phyloP scores from a whole-genome alignment of 257 asterid genomes.

The Euphrasia confusa region DNA sequence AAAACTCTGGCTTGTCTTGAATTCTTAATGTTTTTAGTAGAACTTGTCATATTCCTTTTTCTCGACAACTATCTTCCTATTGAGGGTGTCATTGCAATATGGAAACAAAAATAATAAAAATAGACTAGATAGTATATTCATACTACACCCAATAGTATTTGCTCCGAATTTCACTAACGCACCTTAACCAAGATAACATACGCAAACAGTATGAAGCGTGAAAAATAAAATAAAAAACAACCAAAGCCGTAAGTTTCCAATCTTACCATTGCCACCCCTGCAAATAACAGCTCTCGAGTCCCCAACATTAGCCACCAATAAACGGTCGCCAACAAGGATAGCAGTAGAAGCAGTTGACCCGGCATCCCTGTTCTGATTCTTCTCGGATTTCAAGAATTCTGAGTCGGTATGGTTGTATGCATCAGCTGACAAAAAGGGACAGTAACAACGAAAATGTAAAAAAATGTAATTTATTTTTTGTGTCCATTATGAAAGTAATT shows the following conservation, averaged over 20 bases:
- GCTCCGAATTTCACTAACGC: too few species aligned
- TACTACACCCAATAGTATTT: too few species aligned
- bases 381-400: not conserved
- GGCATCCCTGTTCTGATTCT: not conserved
- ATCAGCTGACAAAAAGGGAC: not conserved
- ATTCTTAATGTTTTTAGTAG: too few species aligned
- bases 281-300: not conserved
- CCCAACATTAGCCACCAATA: not conserved
- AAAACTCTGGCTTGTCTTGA: too few species aligned
- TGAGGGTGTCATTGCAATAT: not conserved
- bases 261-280: not conserved
- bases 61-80: not conserved
- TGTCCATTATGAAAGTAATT: not conserved
- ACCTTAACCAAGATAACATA: too few species aligned
- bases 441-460: not conserved
- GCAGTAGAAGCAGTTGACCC: constrained; percentile 4
- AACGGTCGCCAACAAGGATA: constrained; percentile 2
- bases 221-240: too few species aligned
- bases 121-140: too few species aligned
- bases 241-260: not conserved
- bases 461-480: not conserved
- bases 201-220: too few species aligned
- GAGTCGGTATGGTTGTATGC: not conserved
- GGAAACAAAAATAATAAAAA: too few species aligned
- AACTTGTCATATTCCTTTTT: too few species aligned